phyloP scores from a whole-genome alignment of 352 stramenopile genomes.

The Pythium rhizo-oryzae region DNA sequence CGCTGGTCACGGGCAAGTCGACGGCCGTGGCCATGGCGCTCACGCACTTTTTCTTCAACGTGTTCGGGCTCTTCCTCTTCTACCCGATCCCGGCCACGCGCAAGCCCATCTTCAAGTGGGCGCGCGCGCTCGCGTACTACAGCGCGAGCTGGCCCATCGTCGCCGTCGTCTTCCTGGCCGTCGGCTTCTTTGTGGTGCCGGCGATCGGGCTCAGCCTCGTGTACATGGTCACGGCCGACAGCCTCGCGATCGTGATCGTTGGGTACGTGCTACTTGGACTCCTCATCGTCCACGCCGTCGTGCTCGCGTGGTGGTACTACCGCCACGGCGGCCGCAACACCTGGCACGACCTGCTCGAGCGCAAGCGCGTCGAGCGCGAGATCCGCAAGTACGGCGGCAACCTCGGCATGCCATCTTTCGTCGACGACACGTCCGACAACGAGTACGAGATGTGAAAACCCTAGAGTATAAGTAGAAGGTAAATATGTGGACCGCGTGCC shows the following conservation, averaged over 20 bases:
- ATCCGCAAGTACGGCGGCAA: constrained; percentile 35
- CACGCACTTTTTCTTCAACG: constrained; percentile 93
- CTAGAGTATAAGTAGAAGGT: not conserved
- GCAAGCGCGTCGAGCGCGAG: constrained; percentile 41
- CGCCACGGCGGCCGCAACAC: constrained; percentile 33
- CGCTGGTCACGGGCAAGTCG: constrained; percentile 80
- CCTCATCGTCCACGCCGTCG: constrained; percentile 19
- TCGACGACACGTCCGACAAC: constrained; percentile 24
- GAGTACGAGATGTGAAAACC: constrained; percentile 12
- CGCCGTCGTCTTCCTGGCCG: constrained; percentile 53
- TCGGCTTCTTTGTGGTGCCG: constrained; percentile 53
- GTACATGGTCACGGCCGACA: constrained; percentile 57
- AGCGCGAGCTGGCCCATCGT: constrained; percentile 60
- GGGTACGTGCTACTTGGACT: constrained; percentile 41
- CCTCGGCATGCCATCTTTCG: constrained; percentile 28
- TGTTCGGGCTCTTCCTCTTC: constrained; percentile 90
- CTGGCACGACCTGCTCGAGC: constrained; percentile 49
- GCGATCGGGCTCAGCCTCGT: constrained; percentile 49
- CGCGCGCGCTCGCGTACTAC: constrained; percentile 65
- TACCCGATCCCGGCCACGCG: constrained; percentile 91
- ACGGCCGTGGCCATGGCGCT: constrained; percentile 88
- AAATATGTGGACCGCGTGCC: not conserved
- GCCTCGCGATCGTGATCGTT: constrained; percentile 31
- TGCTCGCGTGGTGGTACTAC: constrained; percentile 44
- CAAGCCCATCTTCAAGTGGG: constrained; percentile 70